phyloP scores from a whole-genome alignment of 2,329 filamentous ascomycete genomes.

The Onygena corvina region DNA sequence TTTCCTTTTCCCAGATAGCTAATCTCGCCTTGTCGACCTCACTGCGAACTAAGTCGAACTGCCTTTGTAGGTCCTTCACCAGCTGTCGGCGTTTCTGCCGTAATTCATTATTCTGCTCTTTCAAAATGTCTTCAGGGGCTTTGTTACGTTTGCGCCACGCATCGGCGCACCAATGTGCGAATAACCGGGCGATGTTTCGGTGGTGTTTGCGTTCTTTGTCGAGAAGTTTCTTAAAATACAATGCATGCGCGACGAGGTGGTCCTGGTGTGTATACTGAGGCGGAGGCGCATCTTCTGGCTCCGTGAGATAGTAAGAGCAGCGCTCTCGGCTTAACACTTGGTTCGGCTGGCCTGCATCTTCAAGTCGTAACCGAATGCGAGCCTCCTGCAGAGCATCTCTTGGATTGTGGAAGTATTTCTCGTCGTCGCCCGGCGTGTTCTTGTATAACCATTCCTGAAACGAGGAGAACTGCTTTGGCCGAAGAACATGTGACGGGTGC shows the following conservation, averaged over 20 bases:
- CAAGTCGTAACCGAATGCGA: constrained; percentile 53
- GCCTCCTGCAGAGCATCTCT: constrained; percentile 59
- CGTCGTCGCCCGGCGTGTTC: constrained; percentile 37
- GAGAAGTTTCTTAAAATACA: constrained; percentile 71
- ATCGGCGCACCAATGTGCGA: constrained; percentile 48
- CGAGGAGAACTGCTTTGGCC: constrained; percentile 37
- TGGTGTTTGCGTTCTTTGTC: constrained; percentile 67
- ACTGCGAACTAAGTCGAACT: constrained; percentile 47
- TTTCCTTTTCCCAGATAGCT: constrained; percentile 48
- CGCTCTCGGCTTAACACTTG: constrained; percentile 59
- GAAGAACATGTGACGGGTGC: constrained; percentile 41
- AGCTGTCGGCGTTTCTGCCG: constrained; percentile 60
- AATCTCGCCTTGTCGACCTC: constrained; percentile 48
- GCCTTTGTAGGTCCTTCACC: constrained; percentile 49
- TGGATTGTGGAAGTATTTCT: constrained; percentile 39
- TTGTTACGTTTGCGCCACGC: constrained; percentile 34
- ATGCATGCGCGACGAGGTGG: constrained; percentile 65
- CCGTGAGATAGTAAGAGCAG: constrained; percentile 62
- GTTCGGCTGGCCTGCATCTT: constrained; percentile 61
- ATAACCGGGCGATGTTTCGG: constrained; percentile 59
- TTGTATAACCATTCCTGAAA: constrained; percentile 54
- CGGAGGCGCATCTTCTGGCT: constrained; percentile 59
- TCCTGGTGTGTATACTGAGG: constrained; percentile 79
- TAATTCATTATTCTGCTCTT: constrained; percentile 59
- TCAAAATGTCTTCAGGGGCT: constrained; percentile 60